These are phyloP conservation scores for Komagataella pastoris DNA, from an alignment of 805 yeast genomes.

Conservation along the genomic window DNA sequence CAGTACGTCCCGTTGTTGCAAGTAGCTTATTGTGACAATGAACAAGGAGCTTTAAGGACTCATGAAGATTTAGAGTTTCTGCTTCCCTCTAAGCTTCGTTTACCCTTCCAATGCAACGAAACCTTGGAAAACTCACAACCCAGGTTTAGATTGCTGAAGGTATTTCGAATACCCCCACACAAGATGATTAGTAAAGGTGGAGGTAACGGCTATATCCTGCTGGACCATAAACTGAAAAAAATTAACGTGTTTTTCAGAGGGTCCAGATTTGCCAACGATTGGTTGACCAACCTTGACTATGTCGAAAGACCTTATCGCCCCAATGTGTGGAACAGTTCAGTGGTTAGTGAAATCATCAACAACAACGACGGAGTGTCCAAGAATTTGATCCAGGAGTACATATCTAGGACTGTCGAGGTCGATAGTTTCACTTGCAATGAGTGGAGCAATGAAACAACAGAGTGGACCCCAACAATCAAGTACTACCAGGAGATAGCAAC, in stretches of 20 bases:
- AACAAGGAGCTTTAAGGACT: conserved; percentile 3
- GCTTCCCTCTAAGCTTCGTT: conserved; percentile 3
- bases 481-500: neutral
- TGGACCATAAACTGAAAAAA: conserved; percentile 6
- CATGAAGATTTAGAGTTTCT: conserved; percentile 6
- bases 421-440: neutral
- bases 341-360: neutral
- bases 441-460: neutral
- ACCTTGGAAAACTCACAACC: neutral
- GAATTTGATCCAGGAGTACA: neutral
- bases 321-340: neutral
- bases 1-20: conserved; percentile 3
- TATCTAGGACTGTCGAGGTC: neutral
- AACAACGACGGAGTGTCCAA: neutral
- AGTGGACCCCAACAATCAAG: neutral
- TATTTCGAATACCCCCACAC: conserved; percentile 1
- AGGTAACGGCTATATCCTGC: conserved; percentile 9
- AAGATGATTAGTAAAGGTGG: conserved; percentile 7
- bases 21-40: conserved; percentile 10
- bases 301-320: conserved; percentile 2
- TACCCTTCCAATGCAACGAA: conserved; percentile 4
- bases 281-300: conserved; percentile 10
- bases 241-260: conserved; percentile 9
- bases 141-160: conserved; percentile 5
- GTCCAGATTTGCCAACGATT: conserved; percentile 6